phyloP scores from a whole-genome alignment of 2,329 filamentous ascomycete species.

The Alternaria viburni region DNA sequence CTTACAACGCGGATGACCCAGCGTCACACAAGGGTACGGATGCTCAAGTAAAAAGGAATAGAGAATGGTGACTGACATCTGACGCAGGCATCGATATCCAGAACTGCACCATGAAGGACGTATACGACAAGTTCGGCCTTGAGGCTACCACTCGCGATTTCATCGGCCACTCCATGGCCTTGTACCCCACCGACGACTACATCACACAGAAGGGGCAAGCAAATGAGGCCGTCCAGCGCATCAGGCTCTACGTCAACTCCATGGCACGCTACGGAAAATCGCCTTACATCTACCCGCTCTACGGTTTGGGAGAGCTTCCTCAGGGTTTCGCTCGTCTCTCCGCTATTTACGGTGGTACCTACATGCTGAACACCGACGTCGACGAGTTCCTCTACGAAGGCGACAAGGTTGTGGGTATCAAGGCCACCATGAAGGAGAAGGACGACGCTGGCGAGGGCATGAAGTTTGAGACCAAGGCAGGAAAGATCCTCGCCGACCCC shows the following conservation, averaged over 20 bases:
- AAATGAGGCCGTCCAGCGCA: constrained; percentile 86
- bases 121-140: constrained; percentile 97
- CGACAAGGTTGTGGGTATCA: constrained; percentile 90
- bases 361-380: constrained; percentile 97
- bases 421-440: constrained; percentile 91
- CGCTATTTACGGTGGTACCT: constrained; percentile 97
- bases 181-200: constrained; percentile 91
- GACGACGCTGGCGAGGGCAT: constrained; percentile 76
- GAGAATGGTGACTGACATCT: neutral
- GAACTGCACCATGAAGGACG: constrained; percentile 90
- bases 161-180: constrained; percentile 96
- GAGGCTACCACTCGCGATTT: constrained; percentile 91
- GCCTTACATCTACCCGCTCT: constrained; percentile 98
- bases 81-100: constrained; percentile 74
- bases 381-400: constrained; percentile 88
- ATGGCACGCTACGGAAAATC: constrained; percentile 98
- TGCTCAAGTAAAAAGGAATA: neutral
- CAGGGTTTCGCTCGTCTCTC: constrained; percentile 97
- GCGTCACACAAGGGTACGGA: constrained; percentile 83
- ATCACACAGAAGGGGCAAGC: constrained; percentile 75
- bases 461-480: constrained; percentile 95
- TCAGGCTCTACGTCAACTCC: constrained; percentile 95
- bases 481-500: constrained; percentile 94
- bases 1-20: constrained; percentile 81
- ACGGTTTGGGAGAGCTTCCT: constrained; percentile 94